These are phyloP conservation scores for Ophiostoma perfectum DNA, from an alignment of 2,329 filamentous ascomycete species.

Conservation along the genomic window DNA sequence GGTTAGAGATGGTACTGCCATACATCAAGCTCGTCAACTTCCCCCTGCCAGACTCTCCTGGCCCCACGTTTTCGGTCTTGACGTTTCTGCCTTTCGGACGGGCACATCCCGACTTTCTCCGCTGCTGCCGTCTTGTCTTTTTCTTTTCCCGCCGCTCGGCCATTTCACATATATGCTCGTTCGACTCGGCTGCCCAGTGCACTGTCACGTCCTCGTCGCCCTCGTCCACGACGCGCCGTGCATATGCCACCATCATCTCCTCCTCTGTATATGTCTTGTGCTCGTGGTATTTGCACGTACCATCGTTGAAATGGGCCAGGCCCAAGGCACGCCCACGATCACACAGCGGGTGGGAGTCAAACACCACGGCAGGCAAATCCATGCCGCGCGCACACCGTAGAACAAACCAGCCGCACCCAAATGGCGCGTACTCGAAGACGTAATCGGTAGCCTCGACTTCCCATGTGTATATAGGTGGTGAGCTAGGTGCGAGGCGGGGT, in stretches of 20 bases:
- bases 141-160: neutral
- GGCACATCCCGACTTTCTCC: neutral
- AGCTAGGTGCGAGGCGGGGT: neutral
- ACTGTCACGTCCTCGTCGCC: constrained; percentile 14
- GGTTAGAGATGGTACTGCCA: neutral
- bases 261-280: constrained; percentile 14
- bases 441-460: constrained; percentile 19
- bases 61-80: neutral
- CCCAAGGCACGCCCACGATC: neutral
- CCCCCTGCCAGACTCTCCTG: neutral
- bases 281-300: constrained; percentile 3
- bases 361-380: neutral
- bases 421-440: constrained; percentile 18
- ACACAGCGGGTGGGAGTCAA: neutral
- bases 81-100: too few relatives aligned
- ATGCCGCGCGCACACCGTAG: constrained; percentile 17
- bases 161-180: constrained; percentile 15
- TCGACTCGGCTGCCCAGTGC: constrained; percentile 20
- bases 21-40: neutral
- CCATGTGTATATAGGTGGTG: constrained; percentile 10
- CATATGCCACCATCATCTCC: constrained; percentile 20
- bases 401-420: constrained; percentile 23
- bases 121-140: neutral
- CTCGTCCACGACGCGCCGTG: constrained; percentile 19
- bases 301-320: constrained; percentile 13